These are phyloP conservation scores for Lactifluus piperatus DNA, from an alignment of 768 basidiomycete genomes.

Conservation along the genomic window DNA sequence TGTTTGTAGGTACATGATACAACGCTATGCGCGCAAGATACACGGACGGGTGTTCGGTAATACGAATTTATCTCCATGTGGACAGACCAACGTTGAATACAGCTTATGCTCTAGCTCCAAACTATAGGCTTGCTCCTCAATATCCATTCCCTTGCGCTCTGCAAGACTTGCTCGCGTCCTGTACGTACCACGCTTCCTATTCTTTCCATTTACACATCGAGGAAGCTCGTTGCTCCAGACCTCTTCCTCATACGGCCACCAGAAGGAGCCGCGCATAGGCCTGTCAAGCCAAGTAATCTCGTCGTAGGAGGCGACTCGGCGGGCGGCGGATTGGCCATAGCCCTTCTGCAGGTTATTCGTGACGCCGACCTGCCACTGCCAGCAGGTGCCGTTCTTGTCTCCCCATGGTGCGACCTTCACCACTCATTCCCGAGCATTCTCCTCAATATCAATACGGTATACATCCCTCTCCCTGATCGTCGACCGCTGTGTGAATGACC, in stretches of 20 bases:
- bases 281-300: slow-evolving; percentile 75
- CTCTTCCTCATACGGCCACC: slow-evolving; percentile 91
- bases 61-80: slow-evolving; percentile 12
- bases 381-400: slow-evolving; percentile 82
- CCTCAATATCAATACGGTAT: slow-evolving; percentile 73
- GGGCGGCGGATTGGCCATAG: slow-evolving; percentile 79
- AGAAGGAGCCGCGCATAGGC: slow-evolving; percentile 59
- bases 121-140: slow-evolving; percentile 84
- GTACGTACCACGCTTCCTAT: slow-evolving; percentile 32
- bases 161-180: slow-evolving; percentile 84
- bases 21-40: slow-evolving; percentile 85
- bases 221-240: slow-evolving; percentile 37
- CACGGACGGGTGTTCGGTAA: slow-evolving; percentile 79
- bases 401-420: slow-evolving; percentile 86
- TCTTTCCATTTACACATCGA: background rate
- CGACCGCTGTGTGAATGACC: background rate
- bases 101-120: slow-evolving; percentile 42
- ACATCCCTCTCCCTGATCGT: background rate
- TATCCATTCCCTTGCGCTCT: slow-evolving; percentile 93
- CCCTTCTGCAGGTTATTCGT: slow-evolving; percentile 79
- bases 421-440: slow-evolving; percentile 91
- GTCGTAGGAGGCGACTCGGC: slow-evolving; percentile 92
- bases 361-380: slow-evolving; percentile 79
- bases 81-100: background rate
- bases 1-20: slow-evolving; percentile 52